Conservation (phyloP, 306 rosid genomes). For the Arachis hypogaea region DNA sequence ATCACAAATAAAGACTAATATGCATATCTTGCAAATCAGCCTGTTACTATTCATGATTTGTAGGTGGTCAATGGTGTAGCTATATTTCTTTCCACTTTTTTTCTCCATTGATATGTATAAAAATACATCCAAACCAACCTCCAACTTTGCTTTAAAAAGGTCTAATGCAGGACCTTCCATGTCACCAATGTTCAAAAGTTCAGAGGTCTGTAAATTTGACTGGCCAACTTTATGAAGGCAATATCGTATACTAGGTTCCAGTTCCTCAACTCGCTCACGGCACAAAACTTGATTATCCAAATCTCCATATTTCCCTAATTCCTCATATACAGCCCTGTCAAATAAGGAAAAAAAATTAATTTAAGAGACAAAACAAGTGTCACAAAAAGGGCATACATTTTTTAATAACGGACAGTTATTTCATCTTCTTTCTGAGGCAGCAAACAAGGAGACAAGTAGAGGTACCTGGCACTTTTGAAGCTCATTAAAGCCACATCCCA, state of each 20-base stretch:
- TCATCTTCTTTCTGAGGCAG: conserved; percentile 24
- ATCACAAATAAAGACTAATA: background rate
- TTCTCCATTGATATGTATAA: conserved; percentile 3
- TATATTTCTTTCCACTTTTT: background rate
- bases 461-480: conserved; percentile 97
- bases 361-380: conserved; percentile 16
- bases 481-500: conserved; percentile 90
- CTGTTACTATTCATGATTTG: no score
- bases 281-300: conserved; percentile 92
- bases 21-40: background rate
- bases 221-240: conserved; percentile 91
- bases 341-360: conserved; percentile 23
- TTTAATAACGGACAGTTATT: conserved; percentile 20
- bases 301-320: conserved; percentile 96
- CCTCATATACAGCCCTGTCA: conserved; percentile 90
- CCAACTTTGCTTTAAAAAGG: conserved; percentile 92
- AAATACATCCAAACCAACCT: conserved; percentile 61
- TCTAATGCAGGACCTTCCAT: conserved; percentile 99
- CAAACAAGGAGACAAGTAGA: conserved; percentile 33
- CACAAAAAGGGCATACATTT: conserved; percentile 9
- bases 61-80: no score
- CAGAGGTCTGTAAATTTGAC: conserved; percentile 93
- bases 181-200: conserved; percentile 88
- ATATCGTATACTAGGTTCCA: conserved; percentile 93
- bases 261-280: conserved; percentile 96